These are phyloP conservation scores for Colletotrichum kahawae DNA, from an alignment of 2,329 filamentous ascomycete genomes.

Conservation along the genomic window DNA sequence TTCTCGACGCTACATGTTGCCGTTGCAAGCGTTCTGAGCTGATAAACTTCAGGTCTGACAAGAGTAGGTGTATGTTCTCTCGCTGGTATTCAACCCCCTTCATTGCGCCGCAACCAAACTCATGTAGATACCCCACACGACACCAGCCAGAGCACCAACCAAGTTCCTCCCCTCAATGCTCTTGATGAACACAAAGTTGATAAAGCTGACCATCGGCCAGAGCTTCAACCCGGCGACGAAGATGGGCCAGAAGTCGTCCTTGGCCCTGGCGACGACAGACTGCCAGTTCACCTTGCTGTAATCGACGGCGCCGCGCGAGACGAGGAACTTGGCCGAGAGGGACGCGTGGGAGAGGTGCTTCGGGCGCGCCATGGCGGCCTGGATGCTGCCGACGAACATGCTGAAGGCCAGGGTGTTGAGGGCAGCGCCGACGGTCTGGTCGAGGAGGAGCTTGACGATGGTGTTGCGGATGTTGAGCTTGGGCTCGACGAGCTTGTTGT, in stretches of 20 bases:
- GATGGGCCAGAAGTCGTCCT: slow-evolving; percentile 66
- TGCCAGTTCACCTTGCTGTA: slow-evolving; percentile 50
- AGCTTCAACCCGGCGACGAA: slow-evolving; percentile 71
- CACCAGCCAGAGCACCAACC: slow-evolving; percentile 73
- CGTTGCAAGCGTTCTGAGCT: neutral
- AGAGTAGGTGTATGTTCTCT: neutral
- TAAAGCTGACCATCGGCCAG: slow-evolving; percentile 72
- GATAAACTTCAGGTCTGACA: neutral
- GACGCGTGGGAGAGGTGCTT: slow-evolving; percentile 38
- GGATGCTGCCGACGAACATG: slow-evolving; percentile 62
- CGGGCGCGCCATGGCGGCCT: slow-evolving; percentile 48
- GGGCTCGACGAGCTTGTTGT: slow-evolving; percentile 48
- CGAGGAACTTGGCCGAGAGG: slow-evolving; percentile 31
- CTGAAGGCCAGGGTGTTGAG: slow-evolving; percentile 71
- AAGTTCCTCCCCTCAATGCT: slow-evolving; percentile 75
- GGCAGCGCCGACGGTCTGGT: slow-evolving; percentile 70
- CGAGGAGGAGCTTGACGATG: slow-evolving; percentile 68
- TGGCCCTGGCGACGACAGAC: slow-evolving; percentile 46
- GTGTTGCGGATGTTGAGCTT: slow-evolving; percentile 69
- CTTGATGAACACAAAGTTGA: slow-evolving; percentile 72
- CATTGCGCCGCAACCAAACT: slow-evolving; percentile 60
- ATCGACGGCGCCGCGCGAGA: slow-evolving; percentile 44
- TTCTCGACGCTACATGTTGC: neutral
- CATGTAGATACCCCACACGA: slow-evolving; percentile 78
- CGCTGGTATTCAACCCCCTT: neutral